Percentiles rank a stretch among this genome's conserved stretches.
phyloP scores from a whole-genome alignment of 345 rosid genomes.

The Abelmoschus esculentus region DNA sequence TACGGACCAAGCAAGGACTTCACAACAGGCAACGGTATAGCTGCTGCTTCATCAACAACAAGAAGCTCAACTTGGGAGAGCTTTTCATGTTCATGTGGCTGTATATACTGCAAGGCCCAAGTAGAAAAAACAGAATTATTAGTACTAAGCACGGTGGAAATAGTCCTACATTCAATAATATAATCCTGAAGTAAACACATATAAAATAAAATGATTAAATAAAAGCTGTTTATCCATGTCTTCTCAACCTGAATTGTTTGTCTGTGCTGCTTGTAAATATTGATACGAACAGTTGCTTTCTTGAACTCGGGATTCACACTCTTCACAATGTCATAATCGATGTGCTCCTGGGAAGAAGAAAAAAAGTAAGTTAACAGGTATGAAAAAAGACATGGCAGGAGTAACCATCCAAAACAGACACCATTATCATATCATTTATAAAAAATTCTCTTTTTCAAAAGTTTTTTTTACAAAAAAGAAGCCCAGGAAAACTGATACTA shows the following conservation, averaged over 20 bases:
- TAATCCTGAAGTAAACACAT: constrained; percentile 9
- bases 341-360: constrained; percentile 58
- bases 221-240: constrained; percentile 8
- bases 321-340: constrained; percentile 79
- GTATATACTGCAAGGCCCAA: constrained; percentile 60
- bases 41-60: constrained; percentile 98
- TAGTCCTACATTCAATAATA: neutral
- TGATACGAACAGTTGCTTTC: constrained; percentile 62
- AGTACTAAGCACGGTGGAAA: constrained; percentile 14
- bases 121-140: neutral
- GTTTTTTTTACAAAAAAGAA: neutral
- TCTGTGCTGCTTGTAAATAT: constrained; percentile 81
- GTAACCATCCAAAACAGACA: neutral
- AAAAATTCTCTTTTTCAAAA: neutral
- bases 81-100: constrained; percentile 88
- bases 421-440: neutral
- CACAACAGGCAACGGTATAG: constrained; percentile 92
- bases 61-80: constrained; percentile 95
- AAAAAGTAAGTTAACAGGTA: constrained; percentile 1
- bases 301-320: constrained; percentile 73
- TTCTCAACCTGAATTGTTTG: constrained; percentile 86
- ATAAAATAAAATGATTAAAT: constrained; percentile 2
- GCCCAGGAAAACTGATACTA: neutral
- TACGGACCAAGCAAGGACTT: constrained; percentile 92
- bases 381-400: neutral